Evolutionary conservation across 257 asterid genomes (phyloP), one percentile per base, ranked within the genome.

Genomic region (Petunia axillaris): DNA sequence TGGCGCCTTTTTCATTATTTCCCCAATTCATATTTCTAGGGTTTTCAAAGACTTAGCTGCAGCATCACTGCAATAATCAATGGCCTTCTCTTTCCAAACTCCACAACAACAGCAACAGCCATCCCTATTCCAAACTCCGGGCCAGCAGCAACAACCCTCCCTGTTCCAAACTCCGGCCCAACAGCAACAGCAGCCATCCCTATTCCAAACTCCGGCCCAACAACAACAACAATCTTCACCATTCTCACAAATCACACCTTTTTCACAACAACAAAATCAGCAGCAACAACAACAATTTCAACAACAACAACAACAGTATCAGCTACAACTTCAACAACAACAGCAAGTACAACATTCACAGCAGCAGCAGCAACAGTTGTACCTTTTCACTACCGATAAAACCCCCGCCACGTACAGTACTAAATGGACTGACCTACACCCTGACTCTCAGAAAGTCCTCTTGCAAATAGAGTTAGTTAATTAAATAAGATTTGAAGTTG

Each of bases 351-450:
- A 80, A 5, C 86, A 66, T 1, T 91, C 67, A 63, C 64, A 53
- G 11, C 91, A 84, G 60, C 87, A 86, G n/a, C 96, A 86, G 82
- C 93, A 87, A 67, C 97, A 91, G 83, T 85, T 91, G 48, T 93
- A 84, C 88, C 90, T 93, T 37, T 86, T 92, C 38, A 93, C 97
- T 4, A 91, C 85, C 64, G 97, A 92, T 48, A 95, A 89, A 85
- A 88, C 93, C 76, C 97, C 98, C 55, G 99, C 97, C 40, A 88
- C 90, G 84, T 95, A 95, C 53, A 83, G 94, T 77, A 90, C 98
- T 79, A 95, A 93, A 88, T 95, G 99, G 99, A 91, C 94, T 0
- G 99, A 96, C 84, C 95, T 96, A 57, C 98, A 96, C 80, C 98
- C 98, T 1, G 98, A 94, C 83, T 96, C 99, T 13, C 97, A 91